Base-by-base conservation (phyloP, 257 asterid species). In the Coffea eugenioides region DNA sequence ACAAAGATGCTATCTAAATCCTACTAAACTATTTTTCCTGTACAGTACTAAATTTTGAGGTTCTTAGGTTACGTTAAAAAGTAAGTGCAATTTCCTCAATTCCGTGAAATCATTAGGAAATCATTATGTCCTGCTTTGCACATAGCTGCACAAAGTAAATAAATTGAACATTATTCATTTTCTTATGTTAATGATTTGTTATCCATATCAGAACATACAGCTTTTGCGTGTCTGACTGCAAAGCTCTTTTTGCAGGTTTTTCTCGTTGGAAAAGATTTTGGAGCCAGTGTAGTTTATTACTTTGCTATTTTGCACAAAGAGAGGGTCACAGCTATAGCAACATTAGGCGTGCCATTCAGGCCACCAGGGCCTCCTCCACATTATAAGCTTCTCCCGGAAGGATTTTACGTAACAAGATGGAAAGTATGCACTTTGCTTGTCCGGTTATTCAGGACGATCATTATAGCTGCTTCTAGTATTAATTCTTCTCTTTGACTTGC, bases 251-350 rank as follows among this genome's bases (percentile, higher is more conserved):
- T 86, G 81, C 79, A 94, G 98, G 96, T 89, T 39, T 90, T 89
- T 84, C 84, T 94, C 11, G 64, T 93, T 2, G 97, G 91, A 10
- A 94, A 90, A 86, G 98, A 94, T 83, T 94, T 93, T 70, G 98
- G 97, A 66, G 87, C 88, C 9, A 0, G 75, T 0, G 83, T 91
- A 2, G 81, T 89, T 46, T 83, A 92, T 49, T 8, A 79, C 21
- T 90, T 94, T 36, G 84, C 87, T 62, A 82, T 87, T 80, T 90
- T 90, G 71, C 90, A 91, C 84, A 83, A 45, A 34, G 92, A 91
- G 25, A 88, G 88, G 80, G 92, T 92, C 52, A 73, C 70, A 67
- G 96, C 92, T 62, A 82, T 91, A 25, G 88, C 88, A 76, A 89
- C 92, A 16, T 75, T 94, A 20, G 97, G 94, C 23, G 82, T 87